These are phyloP conservation scores for Aristolochia contorta DNA, from an alignment of 164 flowering plant genomes.

Conservation along the genomic window DNA sequence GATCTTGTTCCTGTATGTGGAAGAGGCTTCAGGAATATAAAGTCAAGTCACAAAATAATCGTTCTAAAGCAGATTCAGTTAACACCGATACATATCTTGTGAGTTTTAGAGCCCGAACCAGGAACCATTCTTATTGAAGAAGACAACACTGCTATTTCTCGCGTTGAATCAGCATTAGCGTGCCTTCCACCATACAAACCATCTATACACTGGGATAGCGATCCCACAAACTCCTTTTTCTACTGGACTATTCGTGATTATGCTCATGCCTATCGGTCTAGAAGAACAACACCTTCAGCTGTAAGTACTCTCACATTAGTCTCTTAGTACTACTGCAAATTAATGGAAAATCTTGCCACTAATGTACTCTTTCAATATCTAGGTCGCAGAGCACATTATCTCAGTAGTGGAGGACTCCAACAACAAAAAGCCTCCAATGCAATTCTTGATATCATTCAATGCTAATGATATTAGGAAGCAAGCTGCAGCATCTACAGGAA, in stretches of 20 bases:
- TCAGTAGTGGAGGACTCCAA: slow-evolving; percentile 52
- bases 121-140: slow-evolving; percentile 46
- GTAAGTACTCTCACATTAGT: slow-evolving; percentile 23
- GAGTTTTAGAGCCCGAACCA: slow-evolving; percentile 46
- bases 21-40: no score
- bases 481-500: slow-evolving; percentile 80
- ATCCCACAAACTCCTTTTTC: slow-evolving; percentile 28
- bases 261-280: slow-evolving; percentile 79
- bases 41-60: not conserved
- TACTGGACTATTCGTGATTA: slow-evolving; percentile 94
- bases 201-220: slow-evolving; percentile 26
- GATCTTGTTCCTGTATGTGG: no score
- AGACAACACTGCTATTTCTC: slow-evolving; percentile 47
- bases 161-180: slow-evolving; percentile 54
- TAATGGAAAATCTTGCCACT: slow-evolving; percentile 4
- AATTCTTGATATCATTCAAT: slow-evolving; percentile 58
- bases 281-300: slow-evolving; percentile 54
- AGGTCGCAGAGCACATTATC: slow-evolving; percentile 86
- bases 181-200: slow-evolving; percentile 81
- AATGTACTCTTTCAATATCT: slow-evolving; percentile 10
- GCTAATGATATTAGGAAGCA: slow-evolving; percentile 72
- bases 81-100: not conserved
- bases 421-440: slow-evolving; percentile 47
- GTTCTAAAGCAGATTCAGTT: not conserved
- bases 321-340: not conserved